A percentile compares a stretch with the other conserved stretches of the same genome.
phyloP scores from a whole-genome alignment of 2,329 filamentous ascomycete genomes.

The Diaporthe ilicicola region DNA sequence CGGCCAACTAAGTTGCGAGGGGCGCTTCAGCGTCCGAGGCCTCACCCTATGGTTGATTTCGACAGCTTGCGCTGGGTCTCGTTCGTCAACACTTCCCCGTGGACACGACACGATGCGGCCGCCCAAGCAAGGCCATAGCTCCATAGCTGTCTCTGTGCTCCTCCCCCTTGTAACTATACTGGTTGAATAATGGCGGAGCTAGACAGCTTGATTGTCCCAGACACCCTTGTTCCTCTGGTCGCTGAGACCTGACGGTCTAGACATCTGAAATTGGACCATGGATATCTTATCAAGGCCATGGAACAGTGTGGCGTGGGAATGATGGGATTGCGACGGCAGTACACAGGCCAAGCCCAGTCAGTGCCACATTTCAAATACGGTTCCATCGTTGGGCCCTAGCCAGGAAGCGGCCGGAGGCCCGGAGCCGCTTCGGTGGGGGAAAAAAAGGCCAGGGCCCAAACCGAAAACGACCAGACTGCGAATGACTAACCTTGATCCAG shows the following conservation, averaged over 20 bases:
- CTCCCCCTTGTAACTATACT: background rate
- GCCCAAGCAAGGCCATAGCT: background rate
- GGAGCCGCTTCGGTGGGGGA: slow-evolving; percentile 15
- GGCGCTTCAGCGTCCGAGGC: background rate
- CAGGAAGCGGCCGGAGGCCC: background rate
- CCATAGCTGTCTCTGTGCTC: background rate
- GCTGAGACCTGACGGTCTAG: slow-evolving; percentile 1
- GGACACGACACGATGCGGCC: background rate
- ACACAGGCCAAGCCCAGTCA: background rate
- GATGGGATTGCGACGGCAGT: slow-evolving; percentile 2
- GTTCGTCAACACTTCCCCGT: background rate
- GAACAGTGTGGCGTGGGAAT: slow-evolving; percentile 17
- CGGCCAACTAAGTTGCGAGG: background rate
- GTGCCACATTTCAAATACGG: background rate
- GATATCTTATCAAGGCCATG: slow-evolving; percentile 7
- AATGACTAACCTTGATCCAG: slow-evolving; percentile 15
- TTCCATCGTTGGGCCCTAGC: slow-evolving; percentile 8
- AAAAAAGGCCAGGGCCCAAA: background rate
- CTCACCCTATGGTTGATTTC: background rate
- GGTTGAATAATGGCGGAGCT: background rate
- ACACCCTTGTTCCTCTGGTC: background rate
- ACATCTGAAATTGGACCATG: slow-evolving; percentile 16
- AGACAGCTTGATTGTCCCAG: background rate
- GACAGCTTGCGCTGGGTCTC: background rate
- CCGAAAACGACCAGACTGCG: slow-evolving; percentile 14